Conservation (phyloP, 192 early-diverging fungal genomes). For the Umbelopsis isabellina region DNA sequence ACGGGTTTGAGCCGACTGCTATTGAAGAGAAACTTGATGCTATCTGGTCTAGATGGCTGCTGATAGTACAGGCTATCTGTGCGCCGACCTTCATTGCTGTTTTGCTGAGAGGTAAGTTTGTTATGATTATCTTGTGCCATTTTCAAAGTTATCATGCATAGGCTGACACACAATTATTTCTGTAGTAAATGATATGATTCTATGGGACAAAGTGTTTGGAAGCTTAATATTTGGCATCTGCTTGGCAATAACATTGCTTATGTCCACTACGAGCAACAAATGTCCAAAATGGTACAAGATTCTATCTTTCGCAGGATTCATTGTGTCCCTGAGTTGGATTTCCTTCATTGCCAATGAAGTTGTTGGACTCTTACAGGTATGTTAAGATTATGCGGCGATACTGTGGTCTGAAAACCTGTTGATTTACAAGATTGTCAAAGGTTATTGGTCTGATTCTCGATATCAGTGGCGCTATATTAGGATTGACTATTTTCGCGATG, state of each 20-base stretch:
- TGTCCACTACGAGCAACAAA: constrained; percentile 36
- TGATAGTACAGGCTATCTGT: constrained; percentile 54
- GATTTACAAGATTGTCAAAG: constrained; percentile 25
- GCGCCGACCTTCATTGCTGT: constrained; percentile 56
- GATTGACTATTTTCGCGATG: constrained; percentile 83
- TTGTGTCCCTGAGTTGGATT: constrained; percentile 80
- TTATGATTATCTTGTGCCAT: not conserved
- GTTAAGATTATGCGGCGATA: not conserved
- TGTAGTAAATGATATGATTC: constrained; percentile 33
- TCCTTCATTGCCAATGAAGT: constrained; percentile 86
- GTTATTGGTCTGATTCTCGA: constrained; percentile 77
- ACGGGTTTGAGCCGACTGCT: constrained; percentile 2
- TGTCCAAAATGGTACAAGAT: constrained; percentile 48
- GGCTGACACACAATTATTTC: not conserved
- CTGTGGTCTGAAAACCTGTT: too few relatives aligned
- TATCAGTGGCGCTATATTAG: constrained; percentile 82
- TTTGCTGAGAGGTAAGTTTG: constrained; percentile 44
- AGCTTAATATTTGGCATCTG: constrained; percentile 36
- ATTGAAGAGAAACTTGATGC: constrained; percentile 26
- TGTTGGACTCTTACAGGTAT: constrained; percentile 74
- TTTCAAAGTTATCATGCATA: constrained; percentile 5
- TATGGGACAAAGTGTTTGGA: constrained; percentile 22
- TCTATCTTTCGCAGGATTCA: constrained; percentile 70
- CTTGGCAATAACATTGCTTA: constrained; percentile 29
- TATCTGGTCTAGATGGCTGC: constrained; percentile 57